Conservation (phyloP, 139 green algal genomes). For the Chlorella ohadii region DNA sequence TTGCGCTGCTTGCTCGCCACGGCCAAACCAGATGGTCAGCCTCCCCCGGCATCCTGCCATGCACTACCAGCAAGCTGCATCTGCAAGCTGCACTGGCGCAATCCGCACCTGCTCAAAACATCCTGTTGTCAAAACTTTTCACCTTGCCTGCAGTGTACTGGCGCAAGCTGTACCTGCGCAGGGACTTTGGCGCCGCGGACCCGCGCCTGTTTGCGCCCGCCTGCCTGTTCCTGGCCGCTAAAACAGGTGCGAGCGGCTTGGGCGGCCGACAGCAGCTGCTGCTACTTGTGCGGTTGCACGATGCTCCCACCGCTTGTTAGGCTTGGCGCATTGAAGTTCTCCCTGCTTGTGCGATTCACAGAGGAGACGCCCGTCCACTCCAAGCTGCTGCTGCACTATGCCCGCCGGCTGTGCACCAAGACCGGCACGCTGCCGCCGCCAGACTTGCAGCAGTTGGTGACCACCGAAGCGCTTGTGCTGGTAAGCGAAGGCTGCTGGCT, state of each 20-base stretch:
- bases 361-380: slow-evolving; percentile 80
- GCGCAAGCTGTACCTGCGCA: slow-evolving; percentile 63
- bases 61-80: too few relatives aligned
- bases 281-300: too few relatives aligned
- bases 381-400: slow-evolving; percentile 67
- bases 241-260: slow-evolving; percentile 35
- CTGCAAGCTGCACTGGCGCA: too few relatives aligned
- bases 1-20: too few relatives aligned
- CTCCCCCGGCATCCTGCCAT: too few relatives aligned
- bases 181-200: slow-evolving; percentile 62
- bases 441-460: neutral
- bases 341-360: neutral
- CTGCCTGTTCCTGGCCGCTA: slow-evolving; percentile 84
- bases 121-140: too few relatives aligned
- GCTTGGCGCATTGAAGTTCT: neutral
- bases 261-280: neutral
- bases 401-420: slow-evolving; percentile 14
- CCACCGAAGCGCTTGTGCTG: neutral
- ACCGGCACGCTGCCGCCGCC: slow-evolving; percentile 7
- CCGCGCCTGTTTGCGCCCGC: slow-evolving; percentile 69
- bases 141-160: slow-evolving; percentile 58
- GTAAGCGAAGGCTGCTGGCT: too few relatives aligned
- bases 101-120: too few relatives aligned
- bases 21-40: too few relatives aligned
- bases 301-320: too few relatives aligned